Base-by-base conservation (phyloP, 345 rosid genomes). In the Dovyalis caffra region DNA sequence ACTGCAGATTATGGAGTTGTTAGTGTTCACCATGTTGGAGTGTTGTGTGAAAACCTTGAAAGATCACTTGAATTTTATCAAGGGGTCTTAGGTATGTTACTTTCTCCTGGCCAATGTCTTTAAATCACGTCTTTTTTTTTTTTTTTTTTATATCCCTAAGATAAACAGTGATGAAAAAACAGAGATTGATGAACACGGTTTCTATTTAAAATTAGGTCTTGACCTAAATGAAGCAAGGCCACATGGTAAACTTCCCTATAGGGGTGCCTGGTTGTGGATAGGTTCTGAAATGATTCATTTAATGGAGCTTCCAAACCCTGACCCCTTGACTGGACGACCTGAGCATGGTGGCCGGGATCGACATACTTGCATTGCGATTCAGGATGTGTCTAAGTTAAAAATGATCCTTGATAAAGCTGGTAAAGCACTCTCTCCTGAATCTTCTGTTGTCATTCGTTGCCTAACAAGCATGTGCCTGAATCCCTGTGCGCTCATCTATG, bases 271-370 rank as follows among this genome's bases (percentile, higher is more conserved):
- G 96, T 80, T 95, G 83, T 95, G 99, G 99, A 88, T 95, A 66
- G 99, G 99, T 64, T 83, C 97, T 51, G 98, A 93, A 87, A 95
- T 92, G 98, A 95, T 95, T 78, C 99, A 95, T 81, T 78, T 95
- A n/a, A 95, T 95, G 99, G 99, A 95, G 84, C 99, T 92, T 69
- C 94, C 98, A 15, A 92, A 92, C 85, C 98, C 99, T 1, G 98
- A 95, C 82, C 99, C 99, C 0, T 87, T 92, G 80, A 84, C 86
- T 0, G 99, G 99, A 83, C 86, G 99, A 71, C 93, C 99, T 0
- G 87, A 86, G 68, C 99, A 95, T 9, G 99, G 99, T 14, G 98
- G 99, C 57, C 86, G 97, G 15, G 99, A 95, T 71, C 91, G 98
- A 37, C 99, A 95, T 23, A 89, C 98, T 33, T 95, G 99, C 77